These are phyloP conservation scores for Recurvomyces mirabilis DNA, from an alignment of 495 filamentous ascomycete species.

Conservation along the genomic window DNA sequence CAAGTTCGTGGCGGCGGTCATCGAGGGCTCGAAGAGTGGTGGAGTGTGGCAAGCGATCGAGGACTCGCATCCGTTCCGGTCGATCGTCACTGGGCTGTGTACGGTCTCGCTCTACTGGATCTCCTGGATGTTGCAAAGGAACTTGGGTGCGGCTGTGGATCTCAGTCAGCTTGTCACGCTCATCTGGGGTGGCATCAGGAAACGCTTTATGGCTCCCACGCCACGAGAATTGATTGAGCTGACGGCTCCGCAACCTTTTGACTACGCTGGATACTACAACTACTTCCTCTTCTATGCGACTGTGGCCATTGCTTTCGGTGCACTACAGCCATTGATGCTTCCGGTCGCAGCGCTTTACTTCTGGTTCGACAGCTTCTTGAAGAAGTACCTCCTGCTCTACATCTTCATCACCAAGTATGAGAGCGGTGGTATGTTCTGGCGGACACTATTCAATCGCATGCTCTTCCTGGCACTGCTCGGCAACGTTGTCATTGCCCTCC, in stretches of 20 bases:
- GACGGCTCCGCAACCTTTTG: constrained; percentile 84
- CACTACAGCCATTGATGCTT: constrained; percentile 82
- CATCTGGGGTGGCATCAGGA: constrained; percentile 66
- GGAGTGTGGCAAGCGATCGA: constrained; percentile 58
- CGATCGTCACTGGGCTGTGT: constrained; percentile 60
- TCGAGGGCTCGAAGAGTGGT: constrained; percentile 40
- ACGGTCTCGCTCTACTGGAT: constrained; percentile 84
- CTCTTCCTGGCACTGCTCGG: constrained; percentile 71
- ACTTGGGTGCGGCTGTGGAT: constrained; percentile 82
- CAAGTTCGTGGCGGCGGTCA: constrained; percentile 54
- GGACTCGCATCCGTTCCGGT: constrained; percentile 46
- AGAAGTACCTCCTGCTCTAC: constrained; percentile 87
- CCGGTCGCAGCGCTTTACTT: constrained; percentile 88
- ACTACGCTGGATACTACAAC: constrained; percentile 95
- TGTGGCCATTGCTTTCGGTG: constrained; percentile 73
- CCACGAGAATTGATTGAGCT: constrained; percentile 88
- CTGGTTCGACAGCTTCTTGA: constrained; percentile 70
- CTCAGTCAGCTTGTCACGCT: constrained; percentile 73
- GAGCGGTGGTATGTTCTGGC: constrained; percentile 90
- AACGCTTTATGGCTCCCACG: constrained; percentile 75
- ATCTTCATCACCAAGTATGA: constrained; percentile 94
- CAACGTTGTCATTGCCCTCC: constrained; percentile 64
- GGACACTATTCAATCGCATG: constrained; percentile 79
- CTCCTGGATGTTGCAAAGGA: constrained; percentile 81
- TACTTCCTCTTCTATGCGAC: constrained; percentile 91